These are phyloP conservation scores for Termitomyces sp. DNA, from an alignment of 768 basidiomycete genomes.

Conservation along the genomic window DNA sequence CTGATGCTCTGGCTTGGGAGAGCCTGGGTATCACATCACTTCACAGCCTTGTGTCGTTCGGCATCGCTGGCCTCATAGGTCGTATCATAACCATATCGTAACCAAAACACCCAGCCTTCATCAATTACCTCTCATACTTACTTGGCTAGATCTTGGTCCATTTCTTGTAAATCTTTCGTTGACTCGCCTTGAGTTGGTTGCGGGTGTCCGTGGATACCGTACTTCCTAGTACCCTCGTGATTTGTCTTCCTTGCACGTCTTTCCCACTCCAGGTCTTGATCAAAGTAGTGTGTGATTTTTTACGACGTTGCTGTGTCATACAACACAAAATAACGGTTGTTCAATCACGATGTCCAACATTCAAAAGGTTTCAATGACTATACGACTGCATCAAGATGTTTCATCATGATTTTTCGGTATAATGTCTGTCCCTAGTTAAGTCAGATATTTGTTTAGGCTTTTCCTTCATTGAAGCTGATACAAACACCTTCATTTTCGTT, in stretches of 20 bases:
- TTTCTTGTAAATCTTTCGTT: neutral
- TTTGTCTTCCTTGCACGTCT: neutral
- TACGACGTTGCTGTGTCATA: neutral
- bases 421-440: neutral
- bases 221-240: neutral
- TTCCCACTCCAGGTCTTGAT: neutral
- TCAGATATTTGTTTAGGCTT: neutral
- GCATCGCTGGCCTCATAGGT: neutral
- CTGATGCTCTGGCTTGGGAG: neutral
- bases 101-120: neutral
- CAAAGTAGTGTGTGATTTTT: neutral
- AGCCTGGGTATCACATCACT: neutral
- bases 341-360: neutral
- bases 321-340: neutral
- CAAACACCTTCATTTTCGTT: neutral
- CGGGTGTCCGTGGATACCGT: neutral
- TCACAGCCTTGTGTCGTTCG: neutral
- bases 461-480: neutral
- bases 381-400: neutral
- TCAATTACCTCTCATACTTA: neutral
- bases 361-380: neutral
- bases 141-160: neutral
- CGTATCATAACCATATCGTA: neutral
- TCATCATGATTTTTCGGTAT: neutral
- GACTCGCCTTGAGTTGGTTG: neutral